Evolutionary conservation across 1,139 yeast species (phyloP).

Genomic region (Hanseniaspora sp.): DNA sequence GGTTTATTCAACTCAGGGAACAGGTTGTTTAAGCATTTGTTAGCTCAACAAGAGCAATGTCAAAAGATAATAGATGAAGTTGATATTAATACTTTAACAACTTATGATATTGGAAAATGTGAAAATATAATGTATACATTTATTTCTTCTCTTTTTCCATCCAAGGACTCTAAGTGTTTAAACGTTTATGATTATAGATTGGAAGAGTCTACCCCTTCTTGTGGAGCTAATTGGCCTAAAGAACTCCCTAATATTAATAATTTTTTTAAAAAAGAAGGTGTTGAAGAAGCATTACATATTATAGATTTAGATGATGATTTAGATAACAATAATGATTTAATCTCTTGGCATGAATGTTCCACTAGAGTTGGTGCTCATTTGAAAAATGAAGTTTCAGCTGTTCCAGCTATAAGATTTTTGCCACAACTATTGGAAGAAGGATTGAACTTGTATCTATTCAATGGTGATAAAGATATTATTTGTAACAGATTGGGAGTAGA

Average conservation of each 20-base stretch:
- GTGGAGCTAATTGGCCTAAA: constrained; percentile 94
- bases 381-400: constrained; percentile 38
- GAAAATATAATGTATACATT: constrained; percentile 38
- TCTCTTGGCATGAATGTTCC: constrained; percentile 69
- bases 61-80: constrained; percentile 39
- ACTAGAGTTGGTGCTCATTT: constrained; percentile 45
- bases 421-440: constrained; percentile 49
- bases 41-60: constrained; percentile 49
- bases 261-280: constrained; percentile 48
- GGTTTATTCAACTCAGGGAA: constrained; percentile 41
- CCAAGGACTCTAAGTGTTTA: constrained; percentile 38
- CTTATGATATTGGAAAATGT: constrained; percentile 38
- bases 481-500: constrained; percentile 78
- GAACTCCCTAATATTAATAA: constrained; percentile 49
- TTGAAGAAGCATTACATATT: constrained; percentile 50
- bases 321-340: constrained; percentile 22
- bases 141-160: constrained; percentile 22
- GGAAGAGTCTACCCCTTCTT: constrained; percentile 63
- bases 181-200: constrained; percentile 76
- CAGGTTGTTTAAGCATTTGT: constrained; percentile 34
- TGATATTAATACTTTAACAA: constrained; percentile 20
- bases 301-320: constrained; percentile 16
- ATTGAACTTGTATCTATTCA: constrained; percentile 60
- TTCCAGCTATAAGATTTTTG: constrained; percentile 53
- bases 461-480: constrained; percentile 80